Evolutionary conservation across 805 yeast species (phyloP), one percentile per base, ranked within the genome.

Genomic region (Myxozyma kluyveri): DNA sequence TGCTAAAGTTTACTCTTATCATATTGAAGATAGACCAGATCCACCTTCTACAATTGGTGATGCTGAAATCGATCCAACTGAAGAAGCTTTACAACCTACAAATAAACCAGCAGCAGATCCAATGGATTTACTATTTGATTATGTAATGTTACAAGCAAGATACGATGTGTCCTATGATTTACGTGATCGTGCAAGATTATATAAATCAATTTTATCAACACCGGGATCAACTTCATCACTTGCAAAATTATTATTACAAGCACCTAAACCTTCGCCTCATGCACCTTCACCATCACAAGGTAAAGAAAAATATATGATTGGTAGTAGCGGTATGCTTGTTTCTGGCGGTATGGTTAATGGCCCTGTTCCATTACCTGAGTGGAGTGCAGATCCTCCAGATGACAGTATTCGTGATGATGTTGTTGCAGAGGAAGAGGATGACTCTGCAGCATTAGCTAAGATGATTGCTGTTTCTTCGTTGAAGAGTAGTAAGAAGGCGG

Each of bases 151-250:
- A 19, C 70, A 88, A 43, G 79, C 86, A 10, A 81, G 83, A 57
- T 86, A 82, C 65, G 99, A 93, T 66, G 73, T 76, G 4, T 77
- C 80, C 2, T 80, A 81, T 61, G 96, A 88, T 64, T 78, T 87
- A 0, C 76, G 98, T 54, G 98, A 93, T 65, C 75, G 91, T 53
- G 88, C 96, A 0, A 75, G 99, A 60, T 75, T 84, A 70, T 72
- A 88, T 26, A 72, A 79, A 22, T 77, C 88, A 0, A 69, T 91
- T 2, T 71, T 88, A 43, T 75, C 78, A 27, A 76, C 75, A 3
- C 64, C 75, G 0, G 71, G 80, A 47, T 74, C 75, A 21, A 29
- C 33, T 9, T 29, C 33, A 9, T 82, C 84, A 53, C 71, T 88
- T 56, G 90, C 90, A 0, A 74, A 82, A 2, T 72, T 88, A 32